A percentile compares a stretch with the other conserved stretches of the same genome.
Evolutionary conservation across 2,329 filamentous ascomycete species (phyloP).

Genomic region (Fusarium paranaense): DNA sequence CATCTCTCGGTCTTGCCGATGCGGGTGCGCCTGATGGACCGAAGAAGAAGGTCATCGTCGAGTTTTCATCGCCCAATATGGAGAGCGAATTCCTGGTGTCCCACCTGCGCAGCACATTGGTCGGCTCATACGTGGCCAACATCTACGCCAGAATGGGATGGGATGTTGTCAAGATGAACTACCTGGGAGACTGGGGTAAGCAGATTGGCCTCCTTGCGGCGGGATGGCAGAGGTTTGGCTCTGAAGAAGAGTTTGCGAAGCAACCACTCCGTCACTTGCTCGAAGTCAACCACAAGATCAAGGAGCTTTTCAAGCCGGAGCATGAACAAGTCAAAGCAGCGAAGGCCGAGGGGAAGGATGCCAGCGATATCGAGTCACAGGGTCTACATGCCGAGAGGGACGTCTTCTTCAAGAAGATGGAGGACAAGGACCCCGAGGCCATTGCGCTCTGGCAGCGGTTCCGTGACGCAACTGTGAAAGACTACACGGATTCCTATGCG

Average conservation of each 20-base stretch:
- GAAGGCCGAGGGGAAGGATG: constrained; percentile 56
- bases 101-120: constrained; percentile 77
- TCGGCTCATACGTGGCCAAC: constrained; percentile 76
- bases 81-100: constrained; percentile 78
- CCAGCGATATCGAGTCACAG: constrained; percentile 49
- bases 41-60: constrained; percentile 66
- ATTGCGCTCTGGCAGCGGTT: constrained; percentile 66
- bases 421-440: constrained; percentile 65
- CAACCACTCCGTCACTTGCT: constrained; percentile 77
- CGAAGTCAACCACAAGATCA: constrained; percentile 76
- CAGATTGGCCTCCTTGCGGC: constrained; percentile 73
- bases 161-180: constrained; percentile 77
- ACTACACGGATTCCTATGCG: constrained; percentile 66
- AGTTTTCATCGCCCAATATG: constrained; percentile 82
- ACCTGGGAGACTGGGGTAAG: constrained; percentile 81
- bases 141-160: constrained; percentile 74
- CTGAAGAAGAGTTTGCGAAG: constrained; percentile 69
- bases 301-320: constrained; percentile 70
- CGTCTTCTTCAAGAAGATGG: constrained; percentile 70
- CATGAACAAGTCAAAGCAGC: constrained; percentile 66
- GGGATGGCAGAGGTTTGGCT: constrained; percentile 74
- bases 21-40: constrained; percentile 2
- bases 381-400: constrained; percentile 61
- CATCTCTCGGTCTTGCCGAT: constrained; percentile 28
- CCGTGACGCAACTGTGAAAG: constrained; percentile 64